phyloP scores from a whole-genome alignment of 176 grass and related monocot genomes.

The Zizania latifolia region DNA sequence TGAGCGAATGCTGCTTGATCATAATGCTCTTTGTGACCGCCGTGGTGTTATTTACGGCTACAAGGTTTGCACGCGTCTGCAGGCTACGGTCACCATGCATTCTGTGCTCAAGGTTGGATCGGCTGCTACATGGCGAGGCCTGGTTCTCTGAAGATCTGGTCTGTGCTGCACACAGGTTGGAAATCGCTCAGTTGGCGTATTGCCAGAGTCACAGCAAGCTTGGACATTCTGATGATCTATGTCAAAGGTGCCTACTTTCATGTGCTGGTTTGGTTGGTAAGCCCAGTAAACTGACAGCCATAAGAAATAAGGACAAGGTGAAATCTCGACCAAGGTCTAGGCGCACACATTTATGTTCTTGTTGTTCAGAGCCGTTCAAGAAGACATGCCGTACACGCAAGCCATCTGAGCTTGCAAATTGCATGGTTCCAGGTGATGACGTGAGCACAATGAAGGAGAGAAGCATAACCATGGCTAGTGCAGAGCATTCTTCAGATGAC shows the following conservation, averaged over 20 bases:
- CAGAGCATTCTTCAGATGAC: conserved; percentile 33
- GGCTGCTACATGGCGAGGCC: conserved; percentile 45
- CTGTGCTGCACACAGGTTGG: conserved; percentile 59
- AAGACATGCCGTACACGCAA: conserved; percentile 19
- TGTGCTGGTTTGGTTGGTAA: conserved; percentile 21
- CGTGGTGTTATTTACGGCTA: conserved; percentile 44
- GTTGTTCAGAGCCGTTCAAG: conserved; percentile 49
- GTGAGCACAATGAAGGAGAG: conserved; percentile 27
- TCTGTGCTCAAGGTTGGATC: conserved; percentile 56
- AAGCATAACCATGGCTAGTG: conserved; percentile 23
- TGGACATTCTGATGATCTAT: conserved; percentile 42
- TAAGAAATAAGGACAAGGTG: conserved; percentile 27
- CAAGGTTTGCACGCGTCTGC: conserved; percentile 58
- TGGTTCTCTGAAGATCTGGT: conserved; percentile 73
- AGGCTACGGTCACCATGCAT: conserved; percentile 66
- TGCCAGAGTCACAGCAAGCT: conserved; percentile 67
- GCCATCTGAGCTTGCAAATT: conserved; percentile 15
- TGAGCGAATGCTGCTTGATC: conserved; percentile 71
- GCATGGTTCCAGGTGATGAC: conserved; percentile 10
- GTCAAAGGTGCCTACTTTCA: conserved; percentile 52
- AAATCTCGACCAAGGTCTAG: neutral
- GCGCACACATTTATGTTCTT: conserved; percentile 30
- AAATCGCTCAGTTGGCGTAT: conserved; percentile 62
- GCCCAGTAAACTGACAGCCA: conserved; percentile 7
- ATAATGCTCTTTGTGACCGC: conserved; percentile 59